These are phyloP conservation scores for Deinandra increscens DNA, from an alignment of 129 eudicot species.

Conservation along the genomic window DNA sequence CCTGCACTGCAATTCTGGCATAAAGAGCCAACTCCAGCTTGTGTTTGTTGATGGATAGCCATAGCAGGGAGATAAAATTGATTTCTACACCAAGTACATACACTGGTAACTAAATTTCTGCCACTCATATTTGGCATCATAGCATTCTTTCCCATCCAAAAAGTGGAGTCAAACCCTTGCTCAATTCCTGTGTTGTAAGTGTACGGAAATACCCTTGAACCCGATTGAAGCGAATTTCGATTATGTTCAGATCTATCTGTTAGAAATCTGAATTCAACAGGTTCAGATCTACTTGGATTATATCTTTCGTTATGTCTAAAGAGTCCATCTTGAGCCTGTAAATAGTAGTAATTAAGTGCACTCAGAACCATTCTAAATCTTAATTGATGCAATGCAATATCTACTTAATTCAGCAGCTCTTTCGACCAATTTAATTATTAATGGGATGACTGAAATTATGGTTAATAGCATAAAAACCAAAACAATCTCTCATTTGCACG, in stretches of 20 bases:
- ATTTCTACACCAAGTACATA: slow-evolving; percentile 85
- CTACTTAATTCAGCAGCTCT: not conserved
- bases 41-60: slow-evolving; percentile 37
- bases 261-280: slow-evolving; percentile 78
- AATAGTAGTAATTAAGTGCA: not conserved
- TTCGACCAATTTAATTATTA: not conserved
- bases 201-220: slow-evolving; percentile 38
- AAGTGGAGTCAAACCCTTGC: slow-evolving; percentile 52
- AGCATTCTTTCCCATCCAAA: slow-evolving; percentile 64
- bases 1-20: slow-evolving; percentile 76
- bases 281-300: slow-evolving; percentile 50
- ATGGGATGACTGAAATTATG: not conserved
- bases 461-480: not conserved
- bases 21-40: slow-evolving; percentile 60
- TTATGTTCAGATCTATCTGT: slow-evolving; percentile 39
- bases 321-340: slow-evolving; percentile 56
- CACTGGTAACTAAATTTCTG: slow-evolving; percentile 39
- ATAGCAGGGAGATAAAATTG: slow-evolving; percentile 60
- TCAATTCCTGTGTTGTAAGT: slow-evolving; percentile 38
- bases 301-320: slow-evolving; percentile 46
- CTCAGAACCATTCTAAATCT: slow-evolving; percentile 5
- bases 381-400: slow-evolving; percentile 9
- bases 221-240: slow-evolving; percentile 50
- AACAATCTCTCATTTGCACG: not conserved
- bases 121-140: slow-evolving; percentile 47